Percentiles rank a stretch among this genome's conserved stretches.
These are phyloP conservation scores for Xylariales sp. DNA, from an alignment of 2,329 filamentous ascomycete species.

Conservation along the genomic window DNA sequence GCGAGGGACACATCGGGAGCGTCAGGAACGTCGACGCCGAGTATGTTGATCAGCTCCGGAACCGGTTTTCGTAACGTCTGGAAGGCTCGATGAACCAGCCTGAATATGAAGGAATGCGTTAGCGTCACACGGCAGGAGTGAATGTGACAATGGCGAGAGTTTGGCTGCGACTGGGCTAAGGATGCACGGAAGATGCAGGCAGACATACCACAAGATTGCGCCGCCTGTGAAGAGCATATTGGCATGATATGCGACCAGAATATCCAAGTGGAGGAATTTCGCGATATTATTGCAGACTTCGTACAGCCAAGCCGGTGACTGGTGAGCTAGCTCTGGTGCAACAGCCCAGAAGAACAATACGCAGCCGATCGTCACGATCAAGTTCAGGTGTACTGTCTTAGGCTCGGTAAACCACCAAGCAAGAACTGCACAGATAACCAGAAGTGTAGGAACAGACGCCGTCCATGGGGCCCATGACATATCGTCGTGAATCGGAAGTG, in stretches of 20 bases:
- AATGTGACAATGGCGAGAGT: constrained; percentile 11
- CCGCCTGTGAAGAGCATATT: constrained; percentile 52
- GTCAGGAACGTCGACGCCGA: constrained; percentile 91
- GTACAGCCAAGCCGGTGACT: constrained; percentile 29
- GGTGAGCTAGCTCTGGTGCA: constrained; percentile 33
- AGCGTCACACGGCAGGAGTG: neutral
- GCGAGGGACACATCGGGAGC: constrained; percentile 86
- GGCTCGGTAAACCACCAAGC: constrained; percentile 41
- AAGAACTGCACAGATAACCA: constrained; percentile 36
- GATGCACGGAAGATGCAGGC: constrained; percentile 6
- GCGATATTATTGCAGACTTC: constrained; percentile 26
- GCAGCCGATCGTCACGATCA: constrained; percentile 34
- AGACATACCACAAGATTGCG: constrained; percentile 49
- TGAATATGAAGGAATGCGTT: constrained; percentile 26
- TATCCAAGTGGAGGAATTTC: constrained; percentile 39
- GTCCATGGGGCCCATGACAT: constrained; percentile 48
- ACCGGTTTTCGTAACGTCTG: constrained; percentile 89
- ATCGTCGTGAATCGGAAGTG: constrained; percentile 31
- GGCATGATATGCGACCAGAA: constrained; percentile 42
- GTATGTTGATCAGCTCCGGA: constrained; percentile 81
- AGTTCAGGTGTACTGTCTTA: constrained; percentile 36
- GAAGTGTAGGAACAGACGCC: constrained; percentile 37
- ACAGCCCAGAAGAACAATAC: constrained; percentile 37
- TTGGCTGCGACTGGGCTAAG: constrained; percentile 3
- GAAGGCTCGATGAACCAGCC: constrained; percentile 81